A percentile compares a stretch with the other conserved stretches of the same genome.
Conservation (phyloP, 2,329 filamentous ascomycete genomes). For the Scytalidium sp. region DNA sequence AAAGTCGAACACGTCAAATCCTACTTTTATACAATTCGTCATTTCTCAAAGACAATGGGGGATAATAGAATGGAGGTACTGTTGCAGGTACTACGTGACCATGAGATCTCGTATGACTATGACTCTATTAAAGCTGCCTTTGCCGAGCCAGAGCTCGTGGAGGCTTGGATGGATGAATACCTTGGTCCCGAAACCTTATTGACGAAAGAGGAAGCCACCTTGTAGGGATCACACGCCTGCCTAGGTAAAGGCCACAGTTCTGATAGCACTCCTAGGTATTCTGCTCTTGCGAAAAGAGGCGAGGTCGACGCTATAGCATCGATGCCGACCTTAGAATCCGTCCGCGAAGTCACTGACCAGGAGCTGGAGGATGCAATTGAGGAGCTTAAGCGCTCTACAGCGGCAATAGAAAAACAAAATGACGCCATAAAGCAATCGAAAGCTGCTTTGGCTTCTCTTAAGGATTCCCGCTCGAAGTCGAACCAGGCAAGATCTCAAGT, state of each 20-base stretch:
- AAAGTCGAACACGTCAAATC: too few species aligned
- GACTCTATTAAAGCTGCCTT: conserved; percentile 22
- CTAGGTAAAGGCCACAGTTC: conserved; percentile 4
- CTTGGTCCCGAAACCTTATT: conserved; percentile 50
- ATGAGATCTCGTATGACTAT: conserved; percentile 25
- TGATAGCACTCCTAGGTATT: conserved; percentile 41
- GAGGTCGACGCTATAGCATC: conserved; percentile 43
- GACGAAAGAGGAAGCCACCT: conserved; percentile 49
- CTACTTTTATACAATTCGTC: too few species aligned
- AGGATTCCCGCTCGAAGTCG: conserved; percentile 39
- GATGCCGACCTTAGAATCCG: conserved; percentile 41
- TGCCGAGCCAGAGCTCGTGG: conserved; percentile 21
- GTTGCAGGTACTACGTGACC: conserved; percentile 21
- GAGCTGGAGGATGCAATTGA: conserved; percentile 60
- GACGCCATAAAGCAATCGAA: conserved; percentile 60
- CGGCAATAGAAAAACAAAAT: conserved; percentile 61
- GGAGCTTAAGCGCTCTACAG: conserved; percentile 62
- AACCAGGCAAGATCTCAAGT: conserved; percentile 31
- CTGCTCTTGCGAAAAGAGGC: conserved; percentile 44
- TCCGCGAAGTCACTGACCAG: conserved; percentile 53
- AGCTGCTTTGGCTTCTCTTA: conserved; percentile 53
- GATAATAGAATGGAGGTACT: conserved; percentile 20
- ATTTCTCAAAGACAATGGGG: too few species aligned
- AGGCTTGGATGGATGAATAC: conserved; percentile 47
- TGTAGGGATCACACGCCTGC: conserved; percentile 34